phyloP scores from a whole-genome alignment of 2,329 filamentous ascomycete genomes.

The Alternaria dauci region DNA sequence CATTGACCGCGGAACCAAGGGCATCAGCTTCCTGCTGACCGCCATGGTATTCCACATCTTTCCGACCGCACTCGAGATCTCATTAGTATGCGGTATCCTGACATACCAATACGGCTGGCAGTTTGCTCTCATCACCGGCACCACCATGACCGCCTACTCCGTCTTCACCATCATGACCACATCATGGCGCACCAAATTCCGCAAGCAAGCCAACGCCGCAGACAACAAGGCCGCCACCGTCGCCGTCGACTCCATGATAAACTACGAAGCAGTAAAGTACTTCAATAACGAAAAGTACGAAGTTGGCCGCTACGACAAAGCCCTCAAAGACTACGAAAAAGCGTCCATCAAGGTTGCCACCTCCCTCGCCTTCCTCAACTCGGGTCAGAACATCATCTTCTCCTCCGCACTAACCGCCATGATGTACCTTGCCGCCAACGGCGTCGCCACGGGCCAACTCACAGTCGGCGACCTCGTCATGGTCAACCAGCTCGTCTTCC shows the following conservation, averaged over 20 bases:
- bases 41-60: slow-evolving; percentile 99
- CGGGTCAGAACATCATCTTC: slow-evolving; percentile 96
- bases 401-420: slow-evolving; percentile 91
- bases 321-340: slow-evolving; percentile 85
- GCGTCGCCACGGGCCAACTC: slow-evolving; percentile 79
- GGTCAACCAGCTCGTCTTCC: slow-evolving; percentile 98
- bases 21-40: slow-evolving; percentile 94
- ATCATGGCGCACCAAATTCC: slow-evolving; percentile 95
- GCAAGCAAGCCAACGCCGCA: slow-evolving; percentile 92
- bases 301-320: slow-evolving; percentile 86
- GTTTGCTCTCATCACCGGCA: slow-evolving; percentile 88
- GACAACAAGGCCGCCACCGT: slow-evolving; percentile 96
- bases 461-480: slow-evolving; percentile 97
- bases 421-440: slow-evolving; percentile 97
- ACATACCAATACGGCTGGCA: slow-evolving; percentile 94
- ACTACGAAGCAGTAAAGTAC: slow-evolving; percentile 99
- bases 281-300: slow-evolving; percentile 99
- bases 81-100: slow-evolving; percentile 93
- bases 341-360: slow-evolving; percentile 97
- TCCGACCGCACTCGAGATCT: slow-evolving; percentile 91
- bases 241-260: slow-evolving; percentile 95
- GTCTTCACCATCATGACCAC: slow-evolving; percentile 98
- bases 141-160: slow-evolving; percentile 92
- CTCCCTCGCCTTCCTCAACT: slow-evolving; percentile 90
- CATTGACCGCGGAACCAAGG: slow-evolving; percentile 96